phyloP scores from a whole-genome alignment of 345 rosid genomes.

The Cardamine chenopodiifolia region DNA sequence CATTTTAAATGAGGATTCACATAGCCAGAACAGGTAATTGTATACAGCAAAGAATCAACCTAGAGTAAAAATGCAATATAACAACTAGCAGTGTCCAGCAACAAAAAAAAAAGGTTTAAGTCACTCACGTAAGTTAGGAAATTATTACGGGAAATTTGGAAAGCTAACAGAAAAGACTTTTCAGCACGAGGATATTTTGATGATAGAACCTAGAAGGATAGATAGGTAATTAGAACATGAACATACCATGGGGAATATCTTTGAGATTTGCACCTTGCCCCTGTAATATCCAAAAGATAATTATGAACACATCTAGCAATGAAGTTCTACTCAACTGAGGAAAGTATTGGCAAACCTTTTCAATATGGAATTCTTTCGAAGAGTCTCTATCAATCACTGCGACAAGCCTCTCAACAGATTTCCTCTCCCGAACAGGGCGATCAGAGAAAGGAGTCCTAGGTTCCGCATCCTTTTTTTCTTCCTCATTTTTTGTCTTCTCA shows the following conservation, averaged over 20 bases:
- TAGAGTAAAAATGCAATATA: background rate
- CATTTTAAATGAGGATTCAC: background rate
- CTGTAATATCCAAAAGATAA: slow-evolving; percentile 53
- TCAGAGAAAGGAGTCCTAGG: slow-evolving; percentile 68
- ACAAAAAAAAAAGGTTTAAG: background rate
- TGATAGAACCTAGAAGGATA: background rate
- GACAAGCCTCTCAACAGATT: slow-evolving; percentile 94
- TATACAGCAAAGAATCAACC: background rate
- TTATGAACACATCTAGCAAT: slow-evolving; percentile 10
- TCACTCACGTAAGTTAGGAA: background rate
- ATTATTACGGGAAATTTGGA: background rate
- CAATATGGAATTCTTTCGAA: slow-evolving; percentile 70
- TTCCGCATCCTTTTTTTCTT: slow-evolving; percentile 53
- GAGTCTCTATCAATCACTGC: slow-evolving; percentile 76
- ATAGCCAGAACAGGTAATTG: background rate
- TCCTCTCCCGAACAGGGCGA: slow-evolving; percentile 94
- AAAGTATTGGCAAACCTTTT: slow-evolving; percentile 58
- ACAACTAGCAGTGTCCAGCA: background rate
- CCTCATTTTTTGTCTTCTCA: slow-evolving; percentile 49
- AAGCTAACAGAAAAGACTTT: background rate
- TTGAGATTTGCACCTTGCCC: slow-evolving; percentile 82
- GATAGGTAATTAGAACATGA: background rate
- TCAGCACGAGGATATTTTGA: background rate
- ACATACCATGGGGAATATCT: slow-evolving; percentile 92
- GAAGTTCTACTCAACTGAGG: slow-evolving; percentile 22